Percentiles rank a stretch among this genome's conserved stretches.
Conservation (phyloP, 306 rosid genomes). For the Oxytropis ochrocephala region DNA sequence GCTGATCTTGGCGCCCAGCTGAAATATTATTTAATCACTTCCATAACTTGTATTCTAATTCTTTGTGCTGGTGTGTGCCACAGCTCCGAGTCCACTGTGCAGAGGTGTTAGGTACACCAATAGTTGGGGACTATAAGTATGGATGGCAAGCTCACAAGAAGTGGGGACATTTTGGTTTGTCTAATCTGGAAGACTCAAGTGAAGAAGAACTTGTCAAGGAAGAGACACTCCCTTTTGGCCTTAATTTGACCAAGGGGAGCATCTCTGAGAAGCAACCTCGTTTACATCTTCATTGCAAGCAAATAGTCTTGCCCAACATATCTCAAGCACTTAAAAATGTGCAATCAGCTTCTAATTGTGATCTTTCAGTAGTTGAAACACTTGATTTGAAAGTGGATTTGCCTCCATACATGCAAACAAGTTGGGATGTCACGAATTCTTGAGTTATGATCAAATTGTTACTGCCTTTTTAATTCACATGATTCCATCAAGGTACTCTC, state of each 20-base stretch:
- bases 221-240: conserved; percentile 64
- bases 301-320: conserved; percentile 66
- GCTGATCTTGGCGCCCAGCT: conserved; percentile 3
- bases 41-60: conserved; percentile 8
- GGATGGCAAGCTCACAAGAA: conserved; percentile 86
- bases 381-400: conserved; percentile 60
- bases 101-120: conserved; percentile 83
- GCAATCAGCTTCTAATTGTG: conserved; percentile 37
- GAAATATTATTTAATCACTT: neutral
- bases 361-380: conserved; percentile 48
- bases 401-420: conserved; percentile 79
- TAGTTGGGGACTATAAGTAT: conserved; percentile 92
- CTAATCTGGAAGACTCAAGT: conserved; percentile 27
- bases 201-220: conserved; percentile 39
- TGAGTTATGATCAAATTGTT: conserved; percentile 9
- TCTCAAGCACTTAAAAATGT: conserved; percentile 51
- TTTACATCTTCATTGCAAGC: conserved; percentile 86
- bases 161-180: conserved; percentile 39
- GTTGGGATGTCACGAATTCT: conserved; percentile 65
- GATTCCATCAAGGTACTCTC: neutral
- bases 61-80: conserved; percentile 20
- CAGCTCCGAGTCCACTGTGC: conserved; percentile 98
- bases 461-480: neutral
- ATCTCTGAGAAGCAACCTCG: conserved; percentile 53
- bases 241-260: conserved; percentile 59